These are phyloP conservation scores for Monosporascus ibericus DNA, from an alignment of 2,329 filamentous ascomycete genomes.

Conservation along the genomic window DNA sequence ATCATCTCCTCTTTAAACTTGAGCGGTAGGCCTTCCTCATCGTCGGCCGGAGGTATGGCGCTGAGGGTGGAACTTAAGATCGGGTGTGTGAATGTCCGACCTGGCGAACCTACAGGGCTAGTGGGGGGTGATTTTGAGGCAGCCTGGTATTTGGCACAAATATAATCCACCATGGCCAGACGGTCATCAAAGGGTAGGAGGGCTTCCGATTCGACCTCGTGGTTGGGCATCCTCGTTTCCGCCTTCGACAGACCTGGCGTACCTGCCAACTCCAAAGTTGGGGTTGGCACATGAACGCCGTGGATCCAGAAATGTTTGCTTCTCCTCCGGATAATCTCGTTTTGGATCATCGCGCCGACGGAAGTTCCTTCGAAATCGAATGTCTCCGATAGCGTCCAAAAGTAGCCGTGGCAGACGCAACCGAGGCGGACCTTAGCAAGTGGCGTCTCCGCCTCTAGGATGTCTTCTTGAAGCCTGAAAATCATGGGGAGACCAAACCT, in stretches of 20 bases:
- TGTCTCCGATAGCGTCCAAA: slow-evolving; percentile 71
- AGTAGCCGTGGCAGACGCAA: slow-evolving; percentile 82
- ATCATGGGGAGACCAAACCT: slow-evolving; percentile 82
- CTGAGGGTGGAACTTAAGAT: slow-evolving; percentile 46
- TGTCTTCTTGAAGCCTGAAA: slow-evolving; percentile 79
- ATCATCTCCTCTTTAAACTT: slow-evolving; percentile 70
- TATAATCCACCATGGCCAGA: slow-evolving; percentile 63
- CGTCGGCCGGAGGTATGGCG: slow-evolving; percentile 30
- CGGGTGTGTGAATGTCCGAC: slow-evolving; percentile 56
- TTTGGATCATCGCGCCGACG: slow-evolving; percentile 64
- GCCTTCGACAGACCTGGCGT: slow-evolving; percentile 40
- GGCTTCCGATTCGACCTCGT: slow-evolving; percentile 55
- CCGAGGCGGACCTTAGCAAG: slow-evolving; percentile 72
- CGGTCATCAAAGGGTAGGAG: slow-evolving; percentile 72
- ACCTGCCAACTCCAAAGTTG: slow-evolving; percentile 55
- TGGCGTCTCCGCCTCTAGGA: slow-evolving; percentile 59
- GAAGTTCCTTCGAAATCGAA: slow-evolving; percentile 69
- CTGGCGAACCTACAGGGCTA: slow-evolving; percentile 66
- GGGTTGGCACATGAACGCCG: slow-evolving; percentile 64
- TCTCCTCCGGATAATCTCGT: slow-evolving; percentile 69
- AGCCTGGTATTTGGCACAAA: slow-evolving; percentile 65
- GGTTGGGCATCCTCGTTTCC: slow-evolving; percentile 40
- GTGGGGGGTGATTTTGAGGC: slow-evolving; percentile 56
- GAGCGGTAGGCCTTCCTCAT: slow-evolving; percentile 54
- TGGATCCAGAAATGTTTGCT: slow-evolving; percentile 75